Conservation (phyloP, 805 yeast species). For the Saccharomyces paradoxus region DNA sequence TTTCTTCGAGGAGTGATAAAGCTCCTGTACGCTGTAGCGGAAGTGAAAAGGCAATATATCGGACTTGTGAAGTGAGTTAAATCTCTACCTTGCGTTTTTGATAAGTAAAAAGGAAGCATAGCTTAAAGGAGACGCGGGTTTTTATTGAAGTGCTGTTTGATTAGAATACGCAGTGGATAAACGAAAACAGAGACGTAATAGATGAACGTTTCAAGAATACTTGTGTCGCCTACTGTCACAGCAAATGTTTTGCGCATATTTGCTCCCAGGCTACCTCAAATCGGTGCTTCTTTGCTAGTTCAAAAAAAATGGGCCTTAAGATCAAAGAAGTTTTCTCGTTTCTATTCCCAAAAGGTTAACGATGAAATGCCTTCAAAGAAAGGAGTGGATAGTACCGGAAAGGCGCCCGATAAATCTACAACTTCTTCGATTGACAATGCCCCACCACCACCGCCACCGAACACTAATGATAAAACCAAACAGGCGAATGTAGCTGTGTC, state of each 20-base stretch:
- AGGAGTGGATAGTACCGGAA: neutral
- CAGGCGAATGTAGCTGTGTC: conserved; percentile 12
- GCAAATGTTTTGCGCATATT: neutral
- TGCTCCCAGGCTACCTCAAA: neutral
- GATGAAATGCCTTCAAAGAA: neutral
- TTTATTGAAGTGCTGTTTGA: neutral
- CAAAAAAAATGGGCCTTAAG: neutral
- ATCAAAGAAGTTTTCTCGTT: neutral
- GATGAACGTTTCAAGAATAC: neutral
- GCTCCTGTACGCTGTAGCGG: neutral
- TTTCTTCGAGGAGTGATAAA: neutral
- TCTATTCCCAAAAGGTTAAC: neutral
- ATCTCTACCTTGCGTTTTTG: neutral
- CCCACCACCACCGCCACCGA: neutral
- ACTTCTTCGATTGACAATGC: neutral
- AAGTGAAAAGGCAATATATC: neutral
- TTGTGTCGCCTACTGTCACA: neutral
- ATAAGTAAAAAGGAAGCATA: neutral
- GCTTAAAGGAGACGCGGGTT: neutral
- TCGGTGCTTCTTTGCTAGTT: neutral
- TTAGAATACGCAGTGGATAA: neutral
- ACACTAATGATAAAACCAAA: neutral
- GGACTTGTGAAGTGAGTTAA: neutral
- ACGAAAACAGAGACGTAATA: neutral
- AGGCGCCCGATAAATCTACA: neutral